Percentiles rank a stretch among this genome's conserved stretches.
Evolutionary conservation across 805 yeast genomes (phyloP).

Genomic region (Metschnikowia hibisci): DNA sequence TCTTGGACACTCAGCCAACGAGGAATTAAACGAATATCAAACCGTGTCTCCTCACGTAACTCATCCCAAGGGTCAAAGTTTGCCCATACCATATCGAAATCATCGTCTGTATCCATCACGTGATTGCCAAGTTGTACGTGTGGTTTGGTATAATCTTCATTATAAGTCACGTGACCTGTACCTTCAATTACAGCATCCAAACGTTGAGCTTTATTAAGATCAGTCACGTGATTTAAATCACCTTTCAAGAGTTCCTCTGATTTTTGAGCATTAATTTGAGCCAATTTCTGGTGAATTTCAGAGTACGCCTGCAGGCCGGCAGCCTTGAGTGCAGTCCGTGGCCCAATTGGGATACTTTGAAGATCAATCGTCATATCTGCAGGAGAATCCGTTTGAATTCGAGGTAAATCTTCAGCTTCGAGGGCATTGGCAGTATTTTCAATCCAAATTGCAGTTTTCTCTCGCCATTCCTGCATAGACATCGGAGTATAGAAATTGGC

Average conservation of each 20-base stretch:
- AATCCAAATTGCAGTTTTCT: conserved; percentile 21
- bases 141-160: conserved; percentile 33
- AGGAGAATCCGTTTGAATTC: background rate
- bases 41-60: conserved; percentile 35
- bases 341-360: conserved; percentile 15
- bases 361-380: conserved; percentile 4
- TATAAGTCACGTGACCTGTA: conserved; percentile 20
- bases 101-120: conserved; percentile 36
- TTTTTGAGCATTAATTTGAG: conserved; percentile 22
- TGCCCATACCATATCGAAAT: conserved; percentile 41
- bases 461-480: conserved; percentile 35
- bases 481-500: conserved; percentile 51
- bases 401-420: conserved; percentile 7
- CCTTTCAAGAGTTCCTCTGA: conserved; percentile 20
- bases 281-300: conserved; percentile 29
- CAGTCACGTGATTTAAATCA: conserved; percentile 31
- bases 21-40: conserved; percentile 38
- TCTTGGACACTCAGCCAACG: conserved; percentile 12
- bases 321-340: conserved; percentile 13
- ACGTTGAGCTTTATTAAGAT: conserved; percentile 35
- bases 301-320: conserved; percentile 14
- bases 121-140: conserved; percentile 36
- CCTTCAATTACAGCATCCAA: conserved; percentile 35
- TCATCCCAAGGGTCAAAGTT: conserved; percentile 47
- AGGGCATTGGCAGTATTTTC: conserved; percentile 13